Base-by-base conservation (phyloP, 805 yeast genomes). In the Alloascoidea africana region DNA sequence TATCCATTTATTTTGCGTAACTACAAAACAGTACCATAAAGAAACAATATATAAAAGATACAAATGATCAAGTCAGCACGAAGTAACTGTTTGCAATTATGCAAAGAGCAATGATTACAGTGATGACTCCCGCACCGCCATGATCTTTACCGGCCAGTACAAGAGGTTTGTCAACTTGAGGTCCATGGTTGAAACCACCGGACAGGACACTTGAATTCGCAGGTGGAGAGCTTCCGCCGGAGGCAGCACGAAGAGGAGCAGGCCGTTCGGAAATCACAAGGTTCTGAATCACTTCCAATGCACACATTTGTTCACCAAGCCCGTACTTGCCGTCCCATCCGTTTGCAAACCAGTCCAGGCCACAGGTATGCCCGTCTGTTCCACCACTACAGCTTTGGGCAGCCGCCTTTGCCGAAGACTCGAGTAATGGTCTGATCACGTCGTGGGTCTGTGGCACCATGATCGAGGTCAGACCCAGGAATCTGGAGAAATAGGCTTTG, bases 61-160 rank as follows among this genome's bases (percentile, higher is more conserved):
- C n/a, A n/a, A n/a, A n/a, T n/a, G n/a, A n/a, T n/a, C n/a, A n/a
- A n/a, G n/a, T n/a, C n/a, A n/a, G n/a, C n/a, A n/a, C n/a, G n/a
- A n/a, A n/a, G n/a, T n/a, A n/a, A n/a, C n/a, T n/a, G n/a, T n/a
- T n/a, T n/a, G n/a, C n/a, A n/a, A n/a, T n/a, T n/a, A n/a, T n/a
- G n/a, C n/a, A n/a, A n/a, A n/a, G n/a, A n/a, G n/a, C 54, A 1
- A 80, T 74, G 4, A 83, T 55, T 0, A 87, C 93, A 0, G 97
- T 89, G 34, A 84, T 55, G 15, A 87, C 62, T 35, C 93, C 94
- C 1, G 96, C 96, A 36, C 97, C 97, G 2, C 84, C 95, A 47
- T 67, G 70, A 51, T 84, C 95, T 42, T 70, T 73, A 0, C 62
- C 55, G 1, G 73, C 61, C 33, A 86, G 71, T 1, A 54, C 58